Conservation (phyloP, 2,329 filamentous ascomycete genomes). For the Amauroascus verrucosus region DNA sequence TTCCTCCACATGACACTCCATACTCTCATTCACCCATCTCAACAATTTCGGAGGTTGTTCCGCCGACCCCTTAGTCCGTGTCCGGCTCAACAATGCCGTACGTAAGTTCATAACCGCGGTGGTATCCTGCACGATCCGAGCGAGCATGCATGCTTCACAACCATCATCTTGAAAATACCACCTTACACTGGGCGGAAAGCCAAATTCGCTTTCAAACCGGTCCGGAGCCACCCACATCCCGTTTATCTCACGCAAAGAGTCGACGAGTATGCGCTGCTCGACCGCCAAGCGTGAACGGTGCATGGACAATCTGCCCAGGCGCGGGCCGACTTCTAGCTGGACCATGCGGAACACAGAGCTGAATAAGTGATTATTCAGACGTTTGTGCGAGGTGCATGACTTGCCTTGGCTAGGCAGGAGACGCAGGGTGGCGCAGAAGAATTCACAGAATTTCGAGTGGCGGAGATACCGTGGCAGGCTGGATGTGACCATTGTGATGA, state of each 20-base stretch:
- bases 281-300: conserved; percentile 13
- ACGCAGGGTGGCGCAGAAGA: conserved; percentile 7
- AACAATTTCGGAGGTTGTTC: conserved; percentile 22
- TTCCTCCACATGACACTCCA: conserved; percentile 15
- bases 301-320: conserved; percentile 16
- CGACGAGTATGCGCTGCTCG: conserved; percentile 17
- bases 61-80: conserved; percentile 18
- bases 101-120: conserved; percentile 25
- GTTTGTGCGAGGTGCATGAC: conserved; percentile 17
- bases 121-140: conserved; percentile 23
- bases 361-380: conserved; percentile 16
- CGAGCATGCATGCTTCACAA: conserved; percentile 33
- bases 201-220: conserved; percentile 8
- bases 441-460: conserved; percentile 6
- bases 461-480: conserved; percentile 10
- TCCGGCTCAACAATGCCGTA: conserved; percentile 24
- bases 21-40: conserved; percentile 24
- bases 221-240: conserved; percentile 26
- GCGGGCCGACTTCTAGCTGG: conserved; percentile 18
- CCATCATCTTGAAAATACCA: conserved; percentile 25
- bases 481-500: neutral
- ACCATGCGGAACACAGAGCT: conserved; percentile 16
- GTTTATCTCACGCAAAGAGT: conserved; percentile 21
- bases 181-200: conserved; percentile 11
- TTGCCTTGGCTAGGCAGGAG: neutral